phyloP scores from a whole-genome alignment of 306 rosid species.

The Clitoria ternatea region DNA sequence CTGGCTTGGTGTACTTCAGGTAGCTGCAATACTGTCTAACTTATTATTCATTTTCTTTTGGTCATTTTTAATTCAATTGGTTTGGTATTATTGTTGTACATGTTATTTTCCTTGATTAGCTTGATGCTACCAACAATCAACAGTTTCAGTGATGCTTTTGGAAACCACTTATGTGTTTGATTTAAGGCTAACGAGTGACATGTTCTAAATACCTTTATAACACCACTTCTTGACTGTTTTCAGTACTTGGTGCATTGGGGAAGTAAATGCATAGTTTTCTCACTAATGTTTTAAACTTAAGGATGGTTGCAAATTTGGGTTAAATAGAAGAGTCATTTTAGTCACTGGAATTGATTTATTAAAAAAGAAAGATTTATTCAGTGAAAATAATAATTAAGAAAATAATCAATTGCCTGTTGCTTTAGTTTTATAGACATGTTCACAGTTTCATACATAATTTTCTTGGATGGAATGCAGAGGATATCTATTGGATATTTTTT shows the following conservation, averaged over 20 bases:
- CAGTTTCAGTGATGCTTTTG: constrained; percentile 1
- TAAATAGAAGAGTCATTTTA: not conserved
- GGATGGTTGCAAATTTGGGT: not conserved
- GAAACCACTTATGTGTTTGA: constrained; percentile 1
- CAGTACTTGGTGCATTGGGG: constrained; percentile 8
- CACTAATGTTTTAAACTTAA: not conserved
- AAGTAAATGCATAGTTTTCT: constrained; percentile 8
- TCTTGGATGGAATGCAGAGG: constrained; percentile 46
- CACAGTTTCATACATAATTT: constrained; percentile 7
- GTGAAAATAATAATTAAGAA: not conserved
- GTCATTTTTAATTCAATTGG: not conserved
- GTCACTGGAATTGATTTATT: not conserved
- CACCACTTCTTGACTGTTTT: not conserved
- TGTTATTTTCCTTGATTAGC: not conserved
- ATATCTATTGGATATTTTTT: constrained; percentile 73
- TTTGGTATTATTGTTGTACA: constrained; percentile 4
- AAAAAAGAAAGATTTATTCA: not conserved
- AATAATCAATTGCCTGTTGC: constrained; percentile 13
- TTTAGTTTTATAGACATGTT: constrained; percentile 19
- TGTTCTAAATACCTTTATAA: not conserved
- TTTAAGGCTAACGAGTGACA: not conserved
- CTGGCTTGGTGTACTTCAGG: constrained; percentile 80
- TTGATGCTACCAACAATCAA: not conserved
- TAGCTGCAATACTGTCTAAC: constrained; percentile 22
- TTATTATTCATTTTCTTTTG: constrained; percentile 1